Evolutionary conservation across 306 rosid genomes (phyloP), one percentile per base, ranked within the genome.

Genomic region (Vigna unguiculata): DNA sequence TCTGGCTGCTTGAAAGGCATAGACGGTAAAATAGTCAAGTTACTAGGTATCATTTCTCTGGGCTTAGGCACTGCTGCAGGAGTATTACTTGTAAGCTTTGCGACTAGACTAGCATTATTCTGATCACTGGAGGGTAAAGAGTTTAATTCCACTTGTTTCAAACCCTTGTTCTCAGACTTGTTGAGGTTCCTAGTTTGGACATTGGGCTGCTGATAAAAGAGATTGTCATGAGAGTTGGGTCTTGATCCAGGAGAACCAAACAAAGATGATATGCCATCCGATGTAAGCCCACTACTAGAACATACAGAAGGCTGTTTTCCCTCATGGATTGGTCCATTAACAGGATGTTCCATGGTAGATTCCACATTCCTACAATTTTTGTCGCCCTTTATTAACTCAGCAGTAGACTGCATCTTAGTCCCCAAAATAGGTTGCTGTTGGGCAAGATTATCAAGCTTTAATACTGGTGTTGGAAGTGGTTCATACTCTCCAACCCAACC

Each of bases 401-500:
- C 48, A 74, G 75, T 22, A 81, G 89, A 71, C 70, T 76, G 87
- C 69, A 59, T 61, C 82, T 79, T 86, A 13, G 82, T 52, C 58
- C 28, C 63, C 48, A 86, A 73, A 88, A 72, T 76, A 79, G 90
- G 70, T 47, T 87, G 91, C 79, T 86, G 87, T 63, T 82, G 97
- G 54, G 60, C 52, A 75, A 75, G 79, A 48, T 77, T 90, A 81
- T 86, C 88, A 21, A 96, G 83, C 91, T 86, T 79, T 74, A 92
- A 81, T 69, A 91, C 93, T 19, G 99, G 98, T 53, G 97, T 92
- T 53, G 96, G 98, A 80, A 91, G 96, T 3, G 99, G 99, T 85
- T 96, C 99, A 25, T 91, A 96, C 63, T 96, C 99, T 80, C 96
- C 99, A 46, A 96, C 99, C 99, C 98, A 96, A 79, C 99, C 99